Base-by-base conservation (phyloP, 2,329 filamentous ascomycete species). In the Falciphora oryzae region DNA sequence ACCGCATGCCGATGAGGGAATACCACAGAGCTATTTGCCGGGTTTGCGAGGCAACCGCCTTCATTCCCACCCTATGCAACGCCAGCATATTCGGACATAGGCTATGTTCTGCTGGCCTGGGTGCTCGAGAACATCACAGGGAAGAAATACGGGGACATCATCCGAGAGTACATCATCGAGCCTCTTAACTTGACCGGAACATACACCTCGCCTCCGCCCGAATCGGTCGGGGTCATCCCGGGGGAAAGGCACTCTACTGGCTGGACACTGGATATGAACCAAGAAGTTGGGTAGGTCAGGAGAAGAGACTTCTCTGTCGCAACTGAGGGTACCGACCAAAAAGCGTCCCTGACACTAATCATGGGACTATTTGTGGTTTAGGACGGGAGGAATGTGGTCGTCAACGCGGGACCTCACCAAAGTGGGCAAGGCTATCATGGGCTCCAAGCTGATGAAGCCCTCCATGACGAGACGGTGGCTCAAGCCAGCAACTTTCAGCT, bases 21-120 rank as follows among this genome's bases (percentile, higher is more conserved):
- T 57, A 4, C 18, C 10, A 2, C 44, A 62, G 61, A 67, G 59
- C 65, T 64, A 1, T 68, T 66, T 44, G 59, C 57, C 2, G 63
- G 62, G 1, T 58, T 67, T 1, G 35, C 61, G 44, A 67, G 69
- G 11, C 61, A 62, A 2, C 69, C 75, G 8, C 75, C 75, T 0
- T 72, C 74, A 0, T 74, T 73, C 44, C 66, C 71, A 1, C 71
- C 76, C 0, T 76, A 71, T 22, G 71, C 70, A 3, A 78, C 76
- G 0, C 76, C 77, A 1, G 68, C 71, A 0, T 79, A 79, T 44
- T 78, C 77, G 0, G 76, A 79, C 57, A 69, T 76, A 22, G 76
- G 73, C 2, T 79, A 74, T 64, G 72, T 74, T 4, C 70, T 79
- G n/a, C 70, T 79, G 1, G 70, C 71, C 13, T 75, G 75, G 61